Evolutionary conservation across 768 basidiomycete genomes (phyloP).

Genomic region (Auricularia heimuer): DNA sequence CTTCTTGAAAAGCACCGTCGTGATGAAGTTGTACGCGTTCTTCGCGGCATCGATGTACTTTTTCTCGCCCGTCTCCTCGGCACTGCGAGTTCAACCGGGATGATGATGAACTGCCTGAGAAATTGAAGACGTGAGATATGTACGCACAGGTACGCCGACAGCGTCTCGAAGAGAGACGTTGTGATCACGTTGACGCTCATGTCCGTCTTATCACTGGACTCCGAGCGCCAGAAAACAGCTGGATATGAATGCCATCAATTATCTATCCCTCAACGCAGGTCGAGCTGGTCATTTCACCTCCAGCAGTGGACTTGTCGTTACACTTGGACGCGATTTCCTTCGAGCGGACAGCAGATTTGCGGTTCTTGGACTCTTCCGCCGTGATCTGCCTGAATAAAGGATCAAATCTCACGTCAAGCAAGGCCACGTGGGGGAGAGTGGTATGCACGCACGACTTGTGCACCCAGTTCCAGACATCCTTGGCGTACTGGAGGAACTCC

Average conservation of each 20-base stretch:
- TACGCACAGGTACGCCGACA: not conserved
- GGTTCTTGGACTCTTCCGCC: slow-evolving; percentile 27
- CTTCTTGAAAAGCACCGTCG: slow-evolving; percentile 32
- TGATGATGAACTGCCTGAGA: not conserved
- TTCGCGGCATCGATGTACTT: slow-evolving; percentile 40
- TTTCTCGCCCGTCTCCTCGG: slow-evolving; percentile 32
- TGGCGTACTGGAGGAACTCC: slow-evolving; percentile 33
- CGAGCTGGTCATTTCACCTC: slow-evolving; percentile 19
- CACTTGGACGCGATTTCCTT: slow-evolving; percentile 35
- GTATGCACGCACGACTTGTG: slow-evolving; percentile 30
- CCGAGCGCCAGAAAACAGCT: slow-evolving; percentile 43
- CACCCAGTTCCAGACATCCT: slow-evolving; percentile 40
- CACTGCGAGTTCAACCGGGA: slow-evolving; percentile 23
- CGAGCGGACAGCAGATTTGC: slow-evolving; percentile 30
- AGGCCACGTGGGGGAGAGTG: not conserved
- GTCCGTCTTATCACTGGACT: slow-evolving; percentile 29
- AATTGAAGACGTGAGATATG: not conserved
- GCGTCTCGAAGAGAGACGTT: not conserved
- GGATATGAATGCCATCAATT: too few relatives aligned
- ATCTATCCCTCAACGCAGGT: not conserved
- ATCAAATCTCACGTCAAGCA: not conserved
- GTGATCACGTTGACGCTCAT: slow-evolving; percentile 39
- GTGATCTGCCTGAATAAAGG: slow-evolving; percentile 31
- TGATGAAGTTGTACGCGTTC: slow-evolving; percentile 39
- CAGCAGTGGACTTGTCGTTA: slow-evolving; percentile 42